phyloP scores from a whole-genome alignment of 345 rosid genomes.

The Pelargonium nanum region DNA sequence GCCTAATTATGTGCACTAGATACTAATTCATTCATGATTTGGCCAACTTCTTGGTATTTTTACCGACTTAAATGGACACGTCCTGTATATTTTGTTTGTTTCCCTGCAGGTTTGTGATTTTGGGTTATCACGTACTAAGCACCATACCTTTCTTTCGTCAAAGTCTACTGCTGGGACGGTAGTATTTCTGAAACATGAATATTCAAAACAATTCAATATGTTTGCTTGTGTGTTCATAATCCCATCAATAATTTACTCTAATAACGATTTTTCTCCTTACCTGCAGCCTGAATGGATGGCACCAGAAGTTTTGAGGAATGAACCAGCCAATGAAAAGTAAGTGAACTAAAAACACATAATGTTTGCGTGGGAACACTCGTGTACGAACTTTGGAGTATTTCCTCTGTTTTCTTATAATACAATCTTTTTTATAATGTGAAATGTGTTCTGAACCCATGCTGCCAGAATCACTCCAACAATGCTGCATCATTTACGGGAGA shows the following conservation, averaged over 20 bases:
- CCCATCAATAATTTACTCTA: not conserved
- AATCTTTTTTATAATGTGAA: not conserved
- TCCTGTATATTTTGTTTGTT: constrained; percentile 5
- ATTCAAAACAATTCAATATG: not conserved
- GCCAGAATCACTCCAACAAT: not conserved
- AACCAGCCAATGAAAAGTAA: constrained; percentile 93
- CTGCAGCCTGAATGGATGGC: constrained; percentile 99
- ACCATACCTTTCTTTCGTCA: constrained; percentile 83
- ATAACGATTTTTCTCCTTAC: constrained; percentile 7
- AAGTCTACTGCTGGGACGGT: constrained; percentile 99
- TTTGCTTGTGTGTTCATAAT: no score
- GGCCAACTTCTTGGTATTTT: not conserved
- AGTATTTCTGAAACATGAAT: not conserved
- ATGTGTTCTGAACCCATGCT: not conserved
- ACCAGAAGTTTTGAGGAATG: constrained; percentile 94
- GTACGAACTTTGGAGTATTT: not conserved
- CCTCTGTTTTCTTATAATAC: not conserved
- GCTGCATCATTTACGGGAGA: no score
- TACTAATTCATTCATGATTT: not conserved
- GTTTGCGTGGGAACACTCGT: not conserved
- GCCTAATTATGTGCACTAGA: not conserved
- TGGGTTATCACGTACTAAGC: constrained; percentile 90
- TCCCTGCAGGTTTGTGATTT: constrained; percentile 73
- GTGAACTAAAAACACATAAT: constrained; percentile 13
- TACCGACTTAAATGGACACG: not conserved